These are phyloP conservation scores for Colletotrichum spinosum DNA, from an alignment of 2,329 filamentous ascomycete genomes.

Conservation along the genomic window DNA sequence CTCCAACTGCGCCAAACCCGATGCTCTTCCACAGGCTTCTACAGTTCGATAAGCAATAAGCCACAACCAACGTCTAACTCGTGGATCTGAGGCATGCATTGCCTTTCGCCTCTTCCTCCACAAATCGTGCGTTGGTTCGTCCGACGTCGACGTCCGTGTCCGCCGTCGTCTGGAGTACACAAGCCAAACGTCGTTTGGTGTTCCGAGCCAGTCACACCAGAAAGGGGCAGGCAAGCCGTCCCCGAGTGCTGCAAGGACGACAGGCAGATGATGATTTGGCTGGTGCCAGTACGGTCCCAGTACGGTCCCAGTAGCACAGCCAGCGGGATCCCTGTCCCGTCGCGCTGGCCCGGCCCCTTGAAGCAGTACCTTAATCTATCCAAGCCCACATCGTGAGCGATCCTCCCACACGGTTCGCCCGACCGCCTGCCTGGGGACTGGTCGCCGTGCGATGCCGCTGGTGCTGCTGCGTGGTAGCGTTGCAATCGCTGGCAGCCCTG, in stretches of 20 bases:
- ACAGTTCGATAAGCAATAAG: no score
- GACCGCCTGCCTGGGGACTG: conserved; percentile 27
- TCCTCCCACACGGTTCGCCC: conserved; percentile 32
- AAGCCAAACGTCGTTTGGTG: conserved; percentile 9
- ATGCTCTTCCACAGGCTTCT: no score
- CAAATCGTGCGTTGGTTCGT: conserved; percentile 18
- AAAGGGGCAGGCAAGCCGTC: conserved; percentile 19
- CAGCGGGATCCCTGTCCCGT: conserved; percentile 31
- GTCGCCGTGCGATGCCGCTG: conserved; percentile 16
- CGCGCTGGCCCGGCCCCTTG: conserved; percentile 35
- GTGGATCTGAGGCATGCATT: not conserved
- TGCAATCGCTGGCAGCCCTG: conserved; percentile 1
- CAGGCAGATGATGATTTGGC: not conserved
- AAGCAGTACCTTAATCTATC: conserved; percentile 38
- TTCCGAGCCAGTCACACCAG: not conserved
- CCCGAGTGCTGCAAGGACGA: no score
- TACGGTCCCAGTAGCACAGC: conserved; percentile 17
- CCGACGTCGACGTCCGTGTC: not conserved
- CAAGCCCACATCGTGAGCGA: conserved; percentile 32
- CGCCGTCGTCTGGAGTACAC: conserved; percentile 30
- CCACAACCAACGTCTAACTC: no score
- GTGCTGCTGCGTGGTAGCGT: conserved; percentile 13
- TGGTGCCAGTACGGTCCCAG: conserved; percentile 11
- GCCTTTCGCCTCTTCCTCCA: conserved; percentile 18
- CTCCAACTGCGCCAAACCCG: no score